A percentile compares a stretch with the other conserved stretches of the same genome.
Conservation (phyloP, 257 asterid species). For the Solanum piurae region DNA sequence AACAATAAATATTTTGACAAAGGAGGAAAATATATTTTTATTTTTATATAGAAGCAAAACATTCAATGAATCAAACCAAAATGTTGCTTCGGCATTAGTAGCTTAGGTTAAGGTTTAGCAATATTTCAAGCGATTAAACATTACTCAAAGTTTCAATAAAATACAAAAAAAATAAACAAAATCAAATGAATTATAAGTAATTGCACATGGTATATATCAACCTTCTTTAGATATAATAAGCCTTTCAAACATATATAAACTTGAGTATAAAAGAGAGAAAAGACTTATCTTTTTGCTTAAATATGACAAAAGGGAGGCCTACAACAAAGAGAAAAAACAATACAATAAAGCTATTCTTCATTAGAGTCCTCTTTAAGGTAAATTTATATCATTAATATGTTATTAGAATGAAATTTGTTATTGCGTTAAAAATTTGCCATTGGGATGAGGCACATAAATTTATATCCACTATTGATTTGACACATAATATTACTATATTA, state of each 20-base stretch:
- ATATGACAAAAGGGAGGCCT: conserved; percentile 16
- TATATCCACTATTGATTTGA: neutral
- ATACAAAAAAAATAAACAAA: neutral
- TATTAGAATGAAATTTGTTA: neutral
- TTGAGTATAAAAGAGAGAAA: conserved; percentile 21
- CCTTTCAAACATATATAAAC: conserved; percentile 24
- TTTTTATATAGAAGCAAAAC: neutral
- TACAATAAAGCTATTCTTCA: neutral
- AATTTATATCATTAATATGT: neutral
- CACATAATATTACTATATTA: neutral
- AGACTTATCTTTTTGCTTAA: conserved; percentile 36
- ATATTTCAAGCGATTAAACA: neutral
- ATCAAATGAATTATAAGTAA: conserved; percentile 6
- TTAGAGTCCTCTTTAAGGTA: neutral
- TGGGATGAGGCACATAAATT: neutral
- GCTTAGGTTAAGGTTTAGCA: neutral
- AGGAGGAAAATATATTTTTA: neutral
- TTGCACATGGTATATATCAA: conserved; percentile 26
- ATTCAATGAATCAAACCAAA: neutral
- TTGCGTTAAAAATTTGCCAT: neutral
- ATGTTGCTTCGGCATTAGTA: neutral
- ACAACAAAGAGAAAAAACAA: neutral
- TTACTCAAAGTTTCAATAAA: neutral
- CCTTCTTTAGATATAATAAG: conserved; percentile 16
- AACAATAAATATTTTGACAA: neutral